These are phyloP conservation scores for Asterophora parasitica DNA, from an alignment of 768 basidiomycete genomes.

Conservation along the genomic window DNA sequence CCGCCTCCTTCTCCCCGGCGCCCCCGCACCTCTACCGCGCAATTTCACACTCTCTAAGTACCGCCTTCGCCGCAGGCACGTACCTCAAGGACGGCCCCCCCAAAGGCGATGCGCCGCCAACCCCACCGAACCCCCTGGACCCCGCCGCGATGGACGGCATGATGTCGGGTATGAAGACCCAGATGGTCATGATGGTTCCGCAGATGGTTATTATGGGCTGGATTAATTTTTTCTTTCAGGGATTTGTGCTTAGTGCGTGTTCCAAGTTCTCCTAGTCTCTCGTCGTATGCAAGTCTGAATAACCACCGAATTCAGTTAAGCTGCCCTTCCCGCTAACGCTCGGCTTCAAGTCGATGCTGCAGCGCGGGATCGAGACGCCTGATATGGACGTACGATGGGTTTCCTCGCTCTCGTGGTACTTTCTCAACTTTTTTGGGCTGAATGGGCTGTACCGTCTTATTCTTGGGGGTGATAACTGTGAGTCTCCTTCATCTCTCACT, in stretches of 20 bases:
- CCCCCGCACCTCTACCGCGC: slow-evolving; percentile 68
- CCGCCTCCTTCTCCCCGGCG: slow-evolving; percentile 76
- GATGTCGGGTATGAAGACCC: slow-evolving; percentile 99
- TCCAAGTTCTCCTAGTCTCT: no score
- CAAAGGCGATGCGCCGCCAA: slow-evolving; percentile 50
- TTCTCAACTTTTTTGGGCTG: slow-evolving; percentile 96
- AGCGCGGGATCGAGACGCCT: slow-evolving; percentile 89
- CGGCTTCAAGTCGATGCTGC: slow-evolving; percentile 97
- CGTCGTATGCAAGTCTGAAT: no score
- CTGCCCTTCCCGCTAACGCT: slow-evolving; percentile 95
- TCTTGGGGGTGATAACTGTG: slow-evolving; percentile 86
- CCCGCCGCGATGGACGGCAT: slow-evolving; percentile 94
- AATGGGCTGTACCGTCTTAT: slow-evolving; percentile 94
- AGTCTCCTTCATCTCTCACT: slow-evolving; percentile 23
- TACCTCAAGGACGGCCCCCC: slow-evolving; percentile 87
- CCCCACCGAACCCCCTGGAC: slow-evolving; percentile 84
- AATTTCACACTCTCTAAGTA: slow-evolving; percentile 69
- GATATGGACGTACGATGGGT: slow-evolving; percentile 99
- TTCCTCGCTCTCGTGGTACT: slow-evolving; percentile 98
- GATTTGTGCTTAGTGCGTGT: slow-evolving; percentile 91
- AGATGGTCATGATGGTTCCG: slow-evolving; percentile 98
- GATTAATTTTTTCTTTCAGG: slow-evolving; percentile 99
- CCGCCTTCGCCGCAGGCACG: slow-evolving; percentile 66
- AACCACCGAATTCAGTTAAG: no score
- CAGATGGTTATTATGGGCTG: slow-evolving; percentile 99